Conservation (phyloP, 2,329 filamentous ascomycete genomes). For the Neonectria punicea region DNA sequence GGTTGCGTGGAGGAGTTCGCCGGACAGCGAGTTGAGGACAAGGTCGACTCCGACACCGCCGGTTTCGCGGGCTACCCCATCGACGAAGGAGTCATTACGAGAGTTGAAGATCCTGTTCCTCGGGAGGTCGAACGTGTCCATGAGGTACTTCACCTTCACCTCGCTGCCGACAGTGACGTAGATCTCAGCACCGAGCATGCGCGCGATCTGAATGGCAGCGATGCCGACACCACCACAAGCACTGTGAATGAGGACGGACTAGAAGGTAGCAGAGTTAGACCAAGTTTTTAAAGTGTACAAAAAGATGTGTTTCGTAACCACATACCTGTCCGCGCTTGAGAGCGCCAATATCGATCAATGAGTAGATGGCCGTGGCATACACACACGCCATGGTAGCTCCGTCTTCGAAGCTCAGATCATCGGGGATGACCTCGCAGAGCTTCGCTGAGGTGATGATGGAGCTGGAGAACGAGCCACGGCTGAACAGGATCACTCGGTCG, state of each 20-base stretch:
- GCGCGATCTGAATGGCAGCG: slow-evolving; percentile 45
- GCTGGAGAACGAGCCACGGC: slow-evolving; percentile 35
- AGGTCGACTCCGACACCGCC: slow-evolving; percentile 48
- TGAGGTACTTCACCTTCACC: slow-evolving; percentile 50
- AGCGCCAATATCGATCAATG: slow-evolving; percentile 40
- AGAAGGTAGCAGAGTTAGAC: too few species aligned
- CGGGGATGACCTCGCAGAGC: slow-evolving; percentile 48
- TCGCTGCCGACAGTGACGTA: slow-evolving; percentile 50
- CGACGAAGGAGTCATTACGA: slow-evolving; percentile 46
- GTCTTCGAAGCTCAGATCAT: slow-evolving; percentile 47
- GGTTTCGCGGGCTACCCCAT: slow-evolving; percentile 42
- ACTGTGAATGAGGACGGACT: slow-evolving; percentile 50
- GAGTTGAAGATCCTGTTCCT: slow-evolving; percentile 48
- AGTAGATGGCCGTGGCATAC: slow-evolving; percentile 48
- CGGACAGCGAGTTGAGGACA: slow-evolving; percentile 54
- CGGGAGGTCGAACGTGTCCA: slow-evolving; percentile 45
- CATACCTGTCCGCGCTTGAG: not conserved
- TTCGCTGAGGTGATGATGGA: slow-evolving; percentile 42
- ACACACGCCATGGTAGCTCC: slow-evolving; percentile 50
- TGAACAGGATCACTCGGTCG: slow-evolving; percentile 45
- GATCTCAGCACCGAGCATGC: slow-evolving; percentile 48
- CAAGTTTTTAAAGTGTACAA: not conserved
- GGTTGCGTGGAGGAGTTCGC: slow-evolving; percentile 53
- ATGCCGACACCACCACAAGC: slow-evolving; percentile 49
- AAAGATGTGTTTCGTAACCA: not conserved